Base-by-base conservation (phyloP, 202 grass and related monocot species). In the Eragrostis tef region DNA sequence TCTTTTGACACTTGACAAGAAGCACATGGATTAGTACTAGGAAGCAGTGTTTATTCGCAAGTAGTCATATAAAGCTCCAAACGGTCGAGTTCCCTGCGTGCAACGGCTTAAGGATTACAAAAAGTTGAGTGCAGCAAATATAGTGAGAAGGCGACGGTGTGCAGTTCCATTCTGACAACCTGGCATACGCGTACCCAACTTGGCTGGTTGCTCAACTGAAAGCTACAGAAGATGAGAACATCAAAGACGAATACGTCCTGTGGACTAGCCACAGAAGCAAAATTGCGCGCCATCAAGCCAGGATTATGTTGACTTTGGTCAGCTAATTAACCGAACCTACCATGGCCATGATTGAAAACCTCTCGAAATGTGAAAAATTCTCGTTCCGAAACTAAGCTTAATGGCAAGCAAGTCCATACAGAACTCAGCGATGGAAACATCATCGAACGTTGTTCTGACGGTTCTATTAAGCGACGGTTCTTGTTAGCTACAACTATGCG, bases 31-130 rank as follows among this genome's bases (percentile, higher is more conserved):
- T 48, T 11, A 46, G n/a, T 20, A 41, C 51, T 36, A 21, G 67
- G 68, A 49, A 11, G 79, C 54, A 68, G 39, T 42, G 61, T 36
- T 81, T 46, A 10, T 0, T 10, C 9, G 7, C 44, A 46, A 11
- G 44, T 10, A 11, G 44, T 1, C 7, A 46, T 11, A 11, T 46
- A 48, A 79, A 82, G 53, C 17, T 82, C 65, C 65, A 77, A 64
- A 51, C 8, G 53, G 22, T 25, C 15, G 71, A 71, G 73, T 87
- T 71, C 73, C 72, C 29, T 79, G 27, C n/a, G 44, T 2, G 16
- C 16, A 14, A 87, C 71, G 54, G 78, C 61, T 50, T 11, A 16
- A 11, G 48, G 34, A 60, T 39, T 21, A 42, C 6, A 17, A 10
- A 41, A 57, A 45, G 70, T 24, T 4, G 3, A n/a, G n/a, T n/a